Conservation (phyloP, 1,284 basidiomycete genomes). For the Ceratobasidium sp. region DNA sequence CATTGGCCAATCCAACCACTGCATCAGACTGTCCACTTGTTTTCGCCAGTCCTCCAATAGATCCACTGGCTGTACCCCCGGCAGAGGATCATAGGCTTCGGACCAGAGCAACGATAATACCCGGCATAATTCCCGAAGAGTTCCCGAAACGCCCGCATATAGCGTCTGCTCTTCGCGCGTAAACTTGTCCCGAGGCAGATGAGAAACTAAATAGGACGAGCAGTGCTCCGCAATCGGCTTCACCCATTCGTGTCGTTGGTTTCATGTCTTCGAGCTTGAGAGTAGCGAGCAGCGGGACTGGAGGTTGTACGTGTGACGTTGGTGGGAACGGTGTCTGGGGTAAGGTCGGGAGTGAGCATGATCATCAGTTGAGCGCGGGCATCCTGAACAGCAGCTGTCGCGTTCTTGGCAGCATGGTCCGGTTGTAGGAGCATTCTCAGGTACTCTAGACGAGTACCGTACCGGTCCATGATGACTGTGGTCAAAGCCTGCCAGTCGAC, state of each 20-base stretch:
- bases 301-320: neutral
- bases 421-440: conserved; percentile 50
- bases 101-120: conserved; percentile 26
- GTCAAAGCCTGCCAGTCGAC: conserved; percentile 56
- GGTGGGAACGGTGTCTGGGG: conserved; percentile 40
- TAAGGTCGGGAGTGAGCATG: conserved; percentile 53
- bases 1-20: conserved; percentile 32
- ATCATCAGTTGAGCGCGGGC: conserved; percentile 48
- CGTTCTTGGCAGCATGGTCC: conserved; percentile 1
- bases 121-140: conserved; percentile 17
- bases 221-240: conserved; percentile 23
- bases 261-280: neutral
- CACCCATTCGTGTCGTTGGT: conserved; percentile 8
- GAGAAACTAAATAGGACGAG: conserved; percentile 24
- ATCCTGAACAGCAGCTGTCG: conserved; percentile 35
- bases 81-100: conserved; percentile 27
- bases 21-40: conserved; percentile 5
- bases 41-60: neutral
- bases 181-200: conserved; percentile 8
- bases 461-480: conserved; percentile 54
- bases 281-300: neutral
- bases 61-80: neutral
- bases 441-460: conserved; percentile 54
- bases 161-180: conserved; percentile 28
- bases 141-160: conserved; percentile 3